Percentiles rank a stretch among this genome's conserved stretches.
Evolutionary conservation across 768 basidiomycete genomes (phyloP).

Genomic region (Agaricus subrufescens): DNA sequence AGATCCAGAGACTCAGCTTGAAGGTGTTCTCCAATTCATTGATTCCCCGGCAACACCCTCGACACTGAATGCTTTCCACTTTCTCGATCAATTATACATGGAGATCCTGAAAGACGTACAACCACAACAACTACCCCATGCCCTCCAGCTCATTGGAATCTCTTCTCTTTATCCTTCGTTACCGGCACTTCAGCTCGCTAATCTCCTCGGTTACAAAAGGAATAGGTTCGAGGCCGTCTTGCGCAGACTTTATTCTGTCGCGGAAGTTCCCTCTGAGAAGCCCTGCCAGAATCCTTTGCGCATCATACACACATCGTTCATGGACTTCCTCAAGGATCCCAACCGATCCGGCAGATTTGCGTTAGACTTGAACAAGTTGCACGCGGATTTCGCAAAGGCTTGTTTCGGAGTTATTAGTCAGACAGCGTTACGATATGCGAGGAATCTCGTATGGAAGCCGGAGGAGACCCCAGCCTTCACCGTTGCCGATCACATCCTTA

Average conservation of each 20-base stretch:
- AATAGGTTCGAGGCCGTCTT: not conserved
- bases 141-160: not conserved
- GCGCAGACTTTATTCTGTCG: not conserved
- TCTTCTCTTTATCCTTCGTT: not conserved
- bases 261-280: not conserved
- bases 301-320: constrained; percentile 1
- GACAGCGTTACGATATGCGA: not conserved
- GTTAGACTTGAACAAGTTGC: not conserved
- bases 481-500: not conserved
- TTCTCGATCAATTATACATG: constrained; percentile 1
- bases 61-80: not conserved
- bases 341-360: not conserved
- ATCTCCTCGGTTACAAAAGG: not conserved
- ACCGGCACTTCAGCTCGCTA: not conserved
- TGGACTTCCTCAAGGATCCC: constrained; percentile 2
- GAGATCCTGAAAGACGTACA: not conserved
- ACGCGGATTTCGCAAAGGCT: not conserved
- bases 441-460: not conserved
- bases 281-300: not conserved
- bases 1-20: not conserved
- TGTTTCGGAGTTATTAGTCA: not conserved
- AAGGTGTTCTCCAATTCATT: constrained; percentile 1
- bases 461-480: not conserved
- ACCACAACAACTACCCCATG: not conserved
- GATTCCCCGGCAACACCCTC: not conserved